phyloP scores from a whole-genome alignment of 2,329 filamentous ascomycete genomes.

The Neophaeococcomyces aloes region DNA sequence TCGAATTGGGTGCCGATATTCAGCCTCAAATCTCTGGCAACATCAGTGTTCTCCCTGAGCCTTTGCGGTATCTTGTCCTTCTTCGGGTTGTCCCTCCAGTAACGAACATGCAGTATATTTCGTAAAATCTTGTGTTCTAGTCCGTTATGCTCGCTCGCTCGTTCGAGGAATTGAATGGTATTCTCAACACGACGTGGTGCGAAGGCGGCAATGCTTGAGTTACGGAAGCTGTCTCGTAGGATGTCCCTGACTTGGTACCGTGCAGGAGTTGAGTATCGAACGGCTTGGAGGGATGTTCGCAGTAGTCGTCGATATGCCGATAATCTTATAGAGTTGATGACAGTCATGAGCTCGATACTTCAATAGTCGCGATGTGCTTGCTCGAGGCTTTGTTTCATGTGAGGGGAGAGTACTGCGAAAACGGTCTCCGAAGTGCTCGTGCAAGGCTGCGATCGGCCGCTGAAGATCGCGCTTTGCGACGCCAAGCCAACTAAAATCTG shows the following conservation, averaged over 20 bases:
- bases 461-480: too few relatives aligned
- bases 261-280: conserved; percentile 48
- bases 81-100: conserved; percentile 29
- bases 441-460: too few relatives aligned
- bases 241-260: conserved; percentile 43
- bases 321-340: too few relatives aligned
- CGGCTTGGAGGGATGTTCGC: conserved; percentile 42
- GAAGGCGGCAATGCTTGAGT: conserved; percentile 28
- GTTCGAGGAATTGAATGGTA: conserved; percentile 36
- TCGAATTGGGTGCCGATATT: conserved; percentile 33
- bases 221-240: conserved; percentile 34
- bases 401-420: too few relatives aligned
- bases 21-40: conserved; percentile 23
- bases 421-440: too few relatives aligned
- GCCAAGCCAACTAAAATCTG: too few relatives aligned
- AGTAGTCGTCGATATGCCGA: conserved; percentile 50
- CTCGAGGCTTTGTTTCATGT: too few relatives aligned
- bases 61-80: background rate
- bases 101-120: conserved; percentile 35
- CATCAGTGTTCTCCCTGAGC: conserved; percentile 20
- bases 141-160: conserved; percentile 30
- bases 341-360: too few relatives aligned
- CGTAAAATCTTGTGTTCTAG: conserved; percentile 39
- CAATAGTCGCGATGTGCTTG: too few relatives aligned
- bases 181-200: conserved; percentile 33